Conservation (phyloP, 352 stramenopile species). For the Phytophthora idaei region DNA sequence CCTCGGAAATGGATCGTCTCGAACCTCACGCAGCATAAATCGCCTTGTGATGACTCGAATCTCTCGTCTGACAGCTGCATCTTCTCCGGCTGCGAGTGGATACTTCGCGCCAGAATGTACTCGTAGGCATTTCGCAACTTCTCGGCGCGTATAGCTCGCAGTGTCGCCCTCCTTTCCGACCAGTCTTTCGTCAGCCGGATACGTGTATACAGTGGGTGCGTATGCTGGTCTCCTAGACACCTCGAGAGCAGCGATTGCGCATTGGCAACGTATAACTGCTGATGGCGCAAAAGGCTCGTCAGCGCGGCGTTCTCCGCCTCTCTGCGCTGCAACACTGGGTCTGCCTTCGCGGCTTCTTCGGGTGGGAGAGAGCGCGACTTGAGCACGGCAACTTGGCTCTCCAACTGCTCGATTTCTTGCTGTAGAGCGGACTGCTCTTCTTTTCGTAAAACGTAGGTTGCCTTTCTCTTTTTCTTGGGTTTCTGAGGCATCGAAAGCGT, state of each 20-base stretch:
- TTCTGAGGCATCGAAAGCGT: background rate
- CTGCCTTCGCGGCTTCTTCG: slow-evolving; percentile 22
- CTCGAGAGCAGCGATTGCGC: slow-evolving; percentile 43
- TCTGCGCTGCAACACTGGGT: slow-evolving; percentile 23
- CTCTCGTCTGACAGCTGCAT: slow-evolving; percentile 36
- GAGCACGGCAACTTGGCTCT: slow-evolving; percentile 45
- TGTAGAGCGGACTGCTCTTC: slow-evolving; percentile 41
- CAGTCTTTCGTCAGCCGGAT: slow-evolving; percentile 30
- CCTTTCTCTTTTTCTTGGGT: slow-evolving; percentile 38
- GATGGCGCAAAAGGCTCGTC: slow-evolving; percentile 24
- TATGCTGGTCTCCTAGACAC: slow-evolving; percentile 35
- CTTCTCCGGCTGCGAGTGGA: slow-evolving; percentile 35
- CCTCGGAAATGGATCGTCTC: slow-evolving; percentile 43
- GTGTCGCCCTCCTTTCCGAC: slow-evolving; percentile 20
- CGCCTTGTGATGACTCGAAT: slow-evolving; percentile 25
- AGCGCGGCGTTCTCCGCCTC: slow-evolving; percentile 32
- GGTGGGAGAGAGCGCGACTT: slow-evolving; percentile 25
- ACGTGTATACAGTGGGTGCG: slow-evolving; percentile 26
- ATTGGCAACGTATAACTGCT: slow-evolving; percentile 50
- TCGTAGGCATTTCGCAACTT: slow-evolving; percentile 34
- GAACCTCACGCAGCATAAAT: slow-evolving; percentile 38
- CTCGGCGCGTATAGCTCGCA: slow-evolving; percentile 30
- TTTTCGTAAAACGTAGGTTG: slow-evolving; percentile 42
- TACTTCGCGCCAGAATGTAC: slow-evolving; percentile 36
- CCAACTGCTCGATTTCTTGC: slow-evolving; percentile 36